Base-by-base conservation (phyloP, 2,329 filamentous ascomycete species). In the Arthrobotrys iridis region DNA sequence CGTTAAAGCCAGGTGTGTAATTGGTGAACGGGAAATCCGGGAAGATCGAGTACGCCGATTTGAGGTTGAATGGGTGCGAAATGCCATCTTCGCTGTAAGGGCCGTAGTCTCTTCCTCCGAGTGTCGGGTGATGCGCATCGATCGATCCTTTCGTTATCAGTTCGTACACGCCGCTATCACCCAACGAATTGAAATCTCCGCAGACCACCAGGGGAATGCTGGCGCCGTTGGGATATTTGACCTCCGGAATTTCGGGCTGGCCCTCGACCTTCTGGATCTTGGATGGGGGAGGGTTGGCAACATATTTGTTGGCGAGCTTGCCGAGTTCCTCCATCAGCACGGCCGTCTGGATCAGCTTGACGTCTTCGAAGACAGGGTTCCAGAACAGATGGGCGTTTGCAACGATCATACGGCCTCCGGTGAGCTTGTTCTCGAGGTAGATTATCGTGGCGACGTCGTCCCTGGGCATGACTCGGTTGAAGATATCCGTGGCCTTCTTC, bases 391-490 rank as follows among this genome's bases (percentile, higher is more conserved):
- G 95, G 3, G 92, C 92, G 81, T 98, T 98, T 78, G 93, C 93
- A 35, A 98, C 89, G 77, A 99, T 96, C 80, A 98, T 85, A 67
- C 95, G 90, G 11, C 93, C 90, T n/a, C 95, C 95, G 0, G 94
- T 97, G 75, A 88, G 85, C 37, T 94, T 89, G 80, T 96, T 97
- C 83, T 99, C 95, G 77, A 99, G 88, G 84, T 98, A 96, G 66
- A 91, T 89, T 52, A 97, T 88, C 52, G 97, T 90, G 13, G 91
- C 95, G 82, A 99, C 97, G 81, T 98, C 94, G 85, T 99, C 95
- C 83, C 95, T 93, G 76, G 94, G 93, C 95, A 97, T 98, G 75
- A 99, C 91, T 26, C 95, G 91, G 82, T 99, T 99, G 86, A 97
- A 98, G 68, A 98, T 94, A 80, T 99, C 95, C 81, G 96, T 92